These are phyloP conservation scores for Aspergillus fischeri DNA, from an alignment of 2,329 filamentous ascomycete species.

Conservation along the genomic window DNA sequence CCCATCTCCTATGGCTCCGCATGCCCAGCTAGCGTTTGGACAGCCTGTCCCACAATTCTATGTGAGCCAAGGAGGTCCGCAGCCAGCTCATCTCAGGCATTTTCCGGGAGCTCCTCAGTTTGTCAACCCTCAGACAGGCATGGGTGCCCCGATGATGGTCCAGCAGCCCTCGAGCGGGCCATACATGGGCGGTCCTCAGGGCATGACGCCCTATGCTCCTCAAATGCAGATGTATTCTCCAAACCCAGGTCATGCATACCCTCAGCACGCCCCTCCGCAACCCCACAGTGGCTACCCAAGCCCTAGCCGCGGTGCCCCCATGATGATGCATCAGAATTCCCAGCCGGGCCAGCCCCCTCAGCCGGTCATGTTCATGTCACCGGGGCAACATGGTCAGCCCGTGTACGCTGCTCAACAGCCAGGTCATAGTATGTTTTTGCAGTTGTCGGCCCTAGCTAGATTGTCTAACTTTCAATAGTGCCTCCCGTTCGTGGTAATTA, in stretches of 20 bases:
- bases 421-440: conserved; percentile 64
- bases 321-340: conserved; percentile 94
- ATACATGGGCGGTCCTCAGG: conserved; percentile 70
- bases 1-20: conserved; percentile 62
- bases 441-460: conserved; percentile 7
- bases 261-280: conserved; percentile 48
- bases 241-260: conserved; percentile 66
- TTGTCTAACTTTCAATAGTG: conserved; percentile 45
- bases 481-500: conserved; percentile 57
- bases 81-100: conserved; percentile 67
- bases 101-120: conserved; percentile 71
- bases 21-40: conserved; percentile 65
- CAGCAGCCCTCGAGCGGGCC: conserved; percentile 63
- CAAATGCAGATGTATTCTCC: conserved; percentile 81
- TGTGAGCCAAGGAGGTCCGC: conserved; percentile 64
- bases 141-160: conserved; percentile 80
- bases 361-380: conserved; percentile 70
- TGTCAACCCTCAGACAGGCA: conserved; percentile 65
- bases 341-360: conserved; percentile 75
- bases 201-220: conserved; percentile 62
- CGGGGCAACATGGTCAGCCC: conserved; percentile 70
- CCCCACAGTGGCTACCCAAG: conserved; percentile 78
- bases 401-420: conserved; percentile 67
- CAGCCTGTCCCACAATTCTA: conserved; percentile 69
- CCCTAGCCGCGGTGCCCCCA: conserved; percentile 75